Evolutionary conservation across 495 filamentous ascomycete genomes (phyloP).

Genomic region (Daldinia grandis): DNA sequence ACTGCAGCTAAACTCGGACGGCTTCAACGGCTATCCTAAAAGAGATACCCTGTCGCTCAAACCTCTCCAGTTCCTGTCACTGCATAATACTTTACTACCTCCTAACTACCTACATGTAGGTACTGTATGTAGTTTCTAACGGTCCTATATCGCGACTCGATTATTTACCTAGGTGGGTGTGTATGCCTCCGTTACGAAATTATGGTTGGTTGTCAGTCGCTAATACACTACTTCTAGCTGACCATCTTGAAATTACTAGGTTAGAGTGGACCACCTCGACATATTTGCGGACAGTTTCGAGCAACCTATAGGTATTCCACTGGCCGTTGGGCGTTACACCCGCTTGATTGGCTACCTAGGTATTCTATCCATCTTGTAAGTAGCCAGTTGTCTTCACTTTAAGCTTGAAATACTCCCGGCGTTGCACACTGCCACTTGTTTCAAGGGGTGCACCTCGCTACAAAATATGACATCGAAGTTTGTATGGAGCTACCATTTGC

Average conservation of each 20-base stretch:
- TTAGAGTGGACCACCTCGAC: neutral
- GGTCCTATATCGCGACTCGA: constrained; percentile 9
- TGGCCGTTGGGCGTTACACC: neutral
- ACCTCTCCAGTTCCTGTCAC: constrained; percentile 11
- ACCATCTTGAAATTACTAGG: neutral
- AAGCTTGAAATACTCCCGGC: constrained; percentile 44
- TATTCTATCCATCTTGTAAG: constrained; percentile 33
- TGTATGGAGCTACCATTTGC: constrained; percentile 8
- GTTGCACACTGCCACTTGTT: constrained; percentile 38
- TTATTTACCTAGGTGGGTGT: neutral
- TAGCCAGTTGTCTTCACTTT: constrained; percentile 39
- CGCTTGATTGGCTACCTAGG: neutral
- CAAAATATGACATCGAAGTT: constrained; percentile 12
- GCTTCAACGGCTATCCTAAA: constrained; percentile 32
- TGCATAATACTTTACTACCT: neutral
- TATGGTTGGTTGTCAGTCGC: neutral
- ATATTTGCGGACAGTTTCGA: constrained; percentile 1
- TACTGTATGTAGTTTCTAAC: constrained; percentile 9
- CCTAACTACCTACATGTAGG: too few species aligned
- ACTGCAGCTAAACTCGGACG: constrained; percentile 35
- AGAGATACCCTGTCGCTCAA: constrained; percentile 25
- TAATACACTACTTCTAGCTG: neutral
- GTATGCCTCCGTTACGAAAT: neutral
- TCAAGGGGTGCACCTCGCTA: constrained; percentile 30
- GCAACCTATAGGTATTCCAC: neutral